Conservation (phyloP, 225 moss, liverwort and hornwort genomes). For the Straminergon stramineum region DNA sequence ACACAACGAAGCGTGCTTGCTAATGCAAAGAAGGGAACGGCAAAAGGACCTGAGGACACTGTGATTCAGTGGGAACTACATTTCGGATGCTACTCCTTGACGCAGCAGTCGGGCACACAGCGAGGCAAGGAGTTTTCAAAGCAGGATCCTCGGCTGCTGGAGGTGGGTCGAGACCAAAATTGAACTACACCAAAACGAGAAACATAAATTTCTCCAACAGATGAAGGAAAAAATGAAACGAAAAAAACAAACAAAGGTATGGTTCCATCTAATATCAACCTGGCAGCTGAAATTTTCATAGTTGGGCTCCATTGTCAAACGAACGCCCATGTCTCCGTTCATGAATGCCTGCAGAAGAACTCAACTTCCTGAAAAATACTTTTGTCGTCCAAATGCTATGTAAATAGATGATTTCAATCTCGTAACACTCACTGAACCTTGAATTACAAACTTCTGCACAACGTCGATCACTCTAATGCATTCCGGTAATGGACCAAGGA, state of each 20-base stretch:
- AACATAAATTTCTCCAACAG: neutral
- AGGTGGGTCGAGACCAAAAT: constrained; percentile 69
- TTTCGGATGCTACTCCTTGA: constrained; percentile 50
- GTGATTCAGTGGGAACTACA: constrained; percentile 21
- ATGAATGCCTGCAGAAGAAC: constrained; percentile 49
- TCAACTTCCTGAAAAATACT: neutral
- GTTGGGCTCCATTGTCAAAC: constrained; percentile 85
- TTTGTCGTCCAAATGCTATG: neutral
- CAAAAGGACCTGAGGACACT: constrained; percentile 78
- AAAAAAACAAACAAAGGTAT: neutral
- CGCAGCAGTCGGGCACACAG: constrained; percentile 81
- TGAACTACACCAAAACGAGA: constrained; percentile 50
- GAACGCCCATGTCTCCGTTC: constrained; percentile 64
- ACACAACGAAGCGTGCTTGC: neutral
- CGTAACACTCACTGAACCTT: neutral
- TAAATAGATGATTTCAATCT: neutral
- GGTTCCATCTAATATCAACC: constrained; percentile 14
- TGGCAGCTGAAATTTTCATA: constrained; percentile 92
- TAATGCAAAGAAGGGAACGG: neutral
- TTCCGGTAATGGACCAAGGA: neutral
- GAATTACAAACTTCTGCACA: neutral
- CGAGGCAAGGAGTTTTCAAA: constrained; percentile 75
- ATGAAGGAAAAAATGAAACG: neutral
- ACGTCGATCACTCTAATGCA: neutral
- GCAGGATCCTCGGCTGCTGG: constrained; percentile 68